phyloP scores from a whole-genome alignment of 2,329 filamentous ascomycete genomes.

The Fusarium pininemorale region DNA sequence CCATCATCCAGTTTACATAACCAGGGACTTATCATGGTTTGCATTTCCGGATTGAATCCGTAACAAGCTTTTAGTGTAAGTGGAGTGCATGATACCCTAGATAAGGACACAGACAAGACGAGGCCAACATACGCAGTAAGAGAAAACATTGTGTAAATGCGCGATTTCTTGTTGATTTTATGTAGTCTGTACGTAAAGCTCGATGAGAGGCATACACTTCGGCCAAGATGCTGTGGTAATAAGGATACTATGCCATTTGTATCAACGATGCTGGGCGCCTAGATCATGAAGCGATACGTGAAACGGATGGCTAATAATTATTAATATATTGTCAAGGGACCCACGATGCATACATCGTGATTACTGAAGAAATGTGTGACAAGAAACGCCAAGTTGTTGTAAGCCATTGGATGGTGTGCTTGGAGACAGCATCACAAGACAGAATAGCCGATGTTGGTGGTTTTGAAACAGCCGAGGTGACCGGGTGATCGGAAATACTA shows the following conservation, averaged over 20 bases:
- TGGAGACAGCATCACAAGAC: constrained; percentile 4
- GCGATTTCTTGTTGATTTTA: constrained; percentile 3
- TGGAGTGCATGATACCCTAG: not conserved
- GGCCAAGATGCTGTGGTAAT: not conserved
- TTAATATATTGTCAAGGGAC: constrained; percentile 22
- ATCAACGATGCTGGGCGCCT: constrained; percentile 15
- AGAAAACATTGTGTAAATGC: constrained; percentile 1
- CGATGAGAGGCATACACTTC: not conserved
- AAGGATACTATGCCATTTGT: not conserved
- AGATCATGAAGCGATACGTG: constrained; percentile 20
- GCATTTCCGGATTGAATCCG: constrained; percentile 22
- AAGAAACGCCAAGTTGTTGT: constrained; percentile 7
- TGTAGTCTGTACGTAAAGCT: not conserved
- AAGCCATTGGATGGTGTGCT: not conserved
- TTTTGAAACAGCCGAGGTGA: constrained; percentile 30
- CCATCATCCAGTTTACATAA: not conserved
- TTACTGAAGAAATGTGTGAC: not conserved
- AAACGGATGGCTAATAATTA: constrained; percentile 24
- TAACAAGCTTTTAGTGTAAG: not conserved
- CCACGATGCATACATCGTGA: constrained; percentile 10
- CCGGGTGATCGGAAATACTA: constrained; percentile 39
- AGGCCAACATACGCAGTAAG: not conserved
- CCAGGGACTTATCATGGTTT: not conserved
- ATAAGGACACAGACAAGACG: not conserved
- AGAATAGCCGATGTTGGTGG: constrained; percentile 28